phyloP scores from a whole-genome alignment of 2,329 filamentous ascomycete species.

The Acephala macrosclerotiorum region DNA sequence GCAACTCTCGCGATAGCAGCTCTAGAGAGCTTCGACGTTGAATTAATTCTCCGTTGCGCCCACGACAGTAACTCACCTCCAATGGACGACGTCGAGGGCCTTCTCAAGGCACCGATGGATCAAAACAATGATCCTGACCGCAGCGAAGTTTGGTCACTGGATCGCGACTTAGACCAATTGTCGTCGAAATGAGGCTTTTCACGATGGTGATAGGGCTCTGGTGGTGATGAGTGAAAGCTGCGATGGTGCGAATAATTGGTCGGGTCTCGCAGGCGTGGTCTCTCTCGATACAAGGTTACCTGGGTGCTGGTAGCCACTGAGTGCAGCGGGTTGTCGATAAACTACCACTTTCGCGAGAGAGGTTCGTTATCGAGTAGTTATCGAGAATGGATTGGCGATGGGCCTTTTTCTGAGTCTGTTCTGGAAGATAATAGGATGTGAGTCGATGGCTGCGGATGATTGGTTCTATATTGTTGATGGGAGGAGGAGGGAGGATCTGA shows the following conservation, averaged over 20 bases:
- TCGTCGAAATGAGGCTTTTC: constrained; percentile 37
- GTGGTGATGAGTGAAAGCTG: constrained; percentile 20
- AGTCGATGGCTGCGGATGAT: constrained; percentile 29
- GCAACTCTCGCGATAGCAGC: constrained; percentile 27
- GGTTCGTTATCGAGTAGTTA: constrained; percentile 22
- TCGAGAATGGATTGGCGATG: constrained; percentile 19
- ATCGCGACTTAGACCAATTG: constrained; percentile 42
- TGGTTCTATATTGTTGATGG: constrained; percentile 35
- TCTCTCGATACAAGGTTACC: constrained; percentile 26
- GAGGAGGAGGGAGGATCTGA: constrained; percentile 27
- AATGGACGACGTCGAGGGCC: constrained; percentile 34
- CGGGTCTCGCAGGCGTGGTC: constrained; percentile 40
- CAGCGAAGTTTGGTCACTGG: constrained; percentile 41
- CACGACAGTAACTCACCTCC: constrained; percentile 38
- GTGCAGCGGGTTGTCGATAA: neutral
- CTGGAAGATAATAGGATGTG: constrained; percentile 31
- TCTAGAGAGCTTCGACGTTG: constrained; percentile 31
- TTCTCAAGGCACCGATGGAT: constrained; percentile 29
- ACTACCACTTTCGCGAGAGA: constrained; percentile 20
- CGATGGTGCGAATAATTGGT: constrained; percentile 27
- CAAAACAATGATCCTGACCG: constrained; percentile 39
- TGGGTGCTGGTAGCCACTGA: constrained; percentile 12
- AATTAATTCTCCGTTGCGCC: constrained; percentile 35
- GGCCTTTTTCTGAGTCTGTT: constrained; percentile 23
- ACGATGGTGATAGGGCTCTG: constrained; percentile 42